phyloP scores from a whole-genome alignment of 164 flowering plant species.

The Magnolia changhungtana region DNA sequence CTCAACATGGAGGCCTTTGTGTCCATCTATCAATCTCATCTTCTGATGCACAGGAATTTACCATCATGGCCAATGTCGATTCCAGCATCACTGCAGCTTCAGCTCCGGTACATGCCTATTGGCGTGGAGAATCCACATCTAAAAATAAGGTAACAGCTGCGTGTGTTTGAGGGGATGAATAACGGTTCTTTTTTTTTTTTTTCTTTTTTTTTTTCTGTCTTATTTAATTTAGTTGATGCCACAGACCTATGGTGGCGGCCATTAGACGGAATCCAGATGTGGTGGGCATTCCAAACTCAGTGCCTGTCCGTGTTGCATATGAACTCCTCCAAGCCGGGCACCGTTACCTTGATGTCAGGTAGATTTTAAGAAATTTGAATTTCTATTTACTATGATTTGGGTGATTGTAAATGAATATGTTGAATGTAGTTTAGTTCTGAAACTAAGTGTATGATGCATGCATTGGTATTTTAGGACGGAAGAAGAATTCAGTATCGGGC shows the following conservation, averaged over 20 bases:
- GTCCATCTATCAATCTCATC: neutral
- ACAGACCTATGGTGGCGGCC: conserved; percentile 13
- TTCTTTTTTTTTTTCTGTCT: neutral
- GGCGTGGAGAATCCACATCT: neutral
- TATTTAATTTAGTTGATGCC: neutral
- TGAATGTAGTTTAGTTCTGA: too few relatives aligned
- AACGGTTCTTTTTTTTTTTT: neutral
- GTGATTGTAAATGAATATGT: too few relatives aligned
- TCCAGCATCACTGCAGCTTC: neutral
- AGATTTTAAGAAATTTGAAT: neutral
- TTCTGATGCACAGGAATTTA: neutral
- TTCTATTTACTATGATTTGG: too few relatives aligned
- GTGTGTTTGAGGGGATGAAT: neutral
- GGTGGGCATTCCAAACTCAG: conserved; percentile 56
- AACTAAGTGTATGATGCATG: too few relatives aligned
- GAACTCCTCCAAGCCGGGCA: conserved; percentile 92
- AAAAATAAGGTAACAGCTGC: neutral
- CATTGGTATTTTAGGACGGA: conserved; percentile 43
- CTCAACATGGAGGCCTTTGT: neutral
- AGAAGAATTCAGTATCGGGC: conserved; percentile 82
- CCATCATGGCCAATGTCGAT: neutral
- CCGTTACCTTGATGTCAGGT: conserved; percentile 85
- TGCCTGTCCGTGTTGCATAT: conserved; percentile 82
- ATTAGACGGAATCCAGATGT: conserved; percentile 39
- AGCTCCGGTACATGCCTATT: neutral